Base-by-base conservation (phyloP, 257 asterid genomes). In the Lycium ferocissimum region DNA sequence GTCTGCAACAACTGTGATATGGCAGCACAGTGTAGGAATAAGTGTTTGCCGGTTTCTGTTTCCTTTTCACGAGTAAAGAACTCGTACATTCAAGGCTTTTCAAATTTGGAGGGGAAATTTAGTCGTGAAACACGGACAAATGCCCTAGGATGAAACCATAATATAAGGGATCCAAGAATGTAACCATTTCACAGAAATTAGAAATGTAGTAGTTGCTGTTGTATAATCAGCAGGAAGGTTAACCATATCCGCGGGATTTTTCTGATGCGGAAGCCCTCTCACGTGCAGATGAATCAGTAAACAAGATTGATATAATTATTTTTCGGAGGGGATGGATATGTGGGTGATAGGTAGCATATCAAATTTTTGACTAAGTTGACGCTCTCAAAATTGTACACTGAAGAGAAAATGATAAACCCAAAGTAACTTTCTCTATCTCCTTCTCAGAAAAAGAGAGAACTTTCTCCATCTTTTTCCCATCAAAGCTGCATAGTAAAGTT, bases 51-150 rank as follows among this genome's bases (percentile, higher is more conserved):
- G 6, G 33, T 38, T 70, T 70, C 20, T 70, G 51, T 17, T 40
- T 40, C 79, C 79, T 40, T 15, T 33, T 40, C 79, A 3, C 8
- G 11, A 67, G 51, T 72, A 20, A 87, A 47, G 37, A 80, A 56
- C 49, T 9, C 18, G 72, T 22, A 33, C 15, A 47, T 14, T 53
- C 65, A 8, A 76, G 9, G 82, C 49, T 51, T 76, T 26, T 51
- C 82, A 51, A 76, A 14, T 7, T 26, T 59, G 66, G 66, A 59
- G 26, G 33, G 0, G 6, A 59, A 59, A 57, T 78, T 40, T 38
- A 15, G 22, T 20, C 22, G 40, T 70, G 11, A 7, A 70, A 40
- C 79, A 40, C 8, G 51, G 79, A 9, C 38, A 70, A 17, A 6
- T 8, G 54, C 14, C 7, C 33, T 70, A 40, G 33, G 20, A 70